Evolutionary conservation across 768 basidiomycete species (phyloP).

Genomic region (Naganishia vishniacii): DNA sequence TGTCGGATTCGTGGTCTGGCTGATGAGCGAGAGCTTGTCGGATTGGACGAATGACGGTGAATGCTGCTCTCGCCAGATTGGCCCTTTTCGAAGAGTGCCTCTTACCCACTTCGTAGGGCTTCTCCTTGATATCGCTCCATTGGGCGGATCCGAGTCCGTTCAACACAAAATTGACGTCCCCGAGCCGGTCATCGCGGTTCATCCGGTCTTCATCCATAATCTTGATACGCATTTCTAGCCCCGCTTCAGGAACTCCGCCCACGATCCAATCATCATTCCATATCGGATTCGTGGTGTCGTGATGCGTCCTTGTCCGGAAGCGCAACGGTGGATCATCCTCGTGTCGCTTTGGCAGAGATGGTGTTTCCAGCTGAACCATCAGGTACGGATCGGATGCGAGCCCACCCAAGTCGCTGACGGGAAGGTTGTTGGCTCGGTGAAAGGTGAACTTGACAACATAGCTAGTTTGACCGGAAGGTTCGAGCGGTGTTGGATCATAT

Average conservation of each 20-base stretch:
- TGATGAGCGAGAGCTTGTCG: slow-evolving; percentile 1
- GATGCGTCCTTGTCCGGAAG: slow-evolving; percentile 37
- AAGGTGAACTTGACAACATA: slow-evolving; percentile 44
- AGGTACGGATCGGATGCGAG: slow-evolving; percentile 40
- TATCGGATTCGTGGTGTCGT: slow-evolving; percentile 32
- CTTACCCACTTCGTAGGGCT: slow-evolving; percentile 36
- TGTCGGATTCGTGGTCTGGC: slow-evolving; percentile 28
- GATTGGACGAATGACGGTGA: background rate
- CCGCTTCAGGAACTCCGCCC: slow-evolving; percentile 37
- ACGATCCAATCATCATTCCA: slow-evolving; percentile 39
- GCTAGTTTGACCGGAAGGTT: slow-evolving; percentile 28
- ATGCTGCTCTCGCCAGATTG: slow-evolving; percentile 31
- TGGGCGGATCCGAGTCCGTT: background rate
- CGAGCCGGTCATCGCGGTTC: slow-evolving; percentile 42
- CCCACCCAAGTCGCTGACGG: slow-evolving; percentile 38
- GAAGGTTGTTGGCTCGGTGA: slow-evolving; percentile 38
- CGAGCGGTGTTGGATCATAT: slow-evolving; percentile 38
- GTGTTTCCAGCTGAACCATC: slow-evolving; percentile 39
- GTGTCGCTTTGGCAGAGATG: slow-evolving; percentile 28
- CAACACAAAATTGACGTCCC: slow-evolving; percentile 31
- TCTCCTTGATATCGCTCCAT: slow-evolving; percentile 32
- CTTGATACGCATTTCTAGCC: slow-evolving; percentile 32
- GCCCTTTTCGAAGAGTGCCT: slow-evolving; percentile 35
- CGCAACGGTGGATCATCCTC: slow-evolving; percentile 36
- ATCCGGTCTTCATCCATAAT: slow-evolving; percentile 44